Evolutionary conservation across 139 green algal genomes (phyloP).

Genomic region (Chlorella vulgaris): DNA sequence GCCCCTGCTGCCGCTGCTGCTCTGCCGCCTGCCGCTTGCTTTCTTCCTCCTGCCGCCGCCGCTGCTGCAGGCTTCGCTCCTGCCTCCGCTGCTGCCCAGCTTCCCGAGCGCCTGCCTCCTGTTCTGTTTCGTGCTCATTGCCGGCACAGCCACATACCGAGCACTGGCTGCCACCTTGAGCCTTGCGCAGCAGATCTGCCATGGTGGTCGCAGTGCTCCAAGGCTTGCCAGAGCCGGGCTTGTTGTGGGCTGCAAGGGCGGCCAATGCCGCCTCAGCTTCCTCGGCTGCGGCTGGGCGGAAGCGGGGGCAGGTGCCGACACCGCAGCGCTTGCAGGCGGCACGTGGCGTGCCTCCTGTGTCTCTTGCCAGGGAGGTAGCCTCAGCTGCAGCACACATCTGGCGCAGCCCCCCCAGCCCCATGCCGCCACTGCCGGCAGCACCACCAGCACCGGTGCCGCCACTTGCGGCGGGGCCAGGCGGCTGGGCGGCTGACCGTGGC

Average conservation of each 20-base stretch:
- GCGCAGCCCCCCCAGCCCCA: constrained; percentile 2
- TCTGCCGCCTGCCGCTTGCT: not conserved
- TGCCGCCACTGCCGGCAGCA: not conserved
- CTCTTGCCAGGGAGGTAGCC: not conserved
- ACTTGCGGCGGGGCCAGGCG: not conserved
- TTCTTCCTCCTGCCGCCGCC: not conserved
- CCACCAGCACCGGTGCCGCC: not conserved
- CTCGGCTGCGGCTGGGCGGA: not conserved
- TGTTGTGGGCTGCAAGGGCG: too few species aligned
- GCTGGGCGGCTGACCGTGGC: not conserved
- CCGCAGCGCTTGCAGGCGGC: constrained; percentile 30
- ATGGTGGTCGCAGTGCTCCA: not conserved
- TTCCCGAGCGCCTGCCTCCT: not conserved
- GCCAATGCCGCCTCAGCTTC: not conserved
- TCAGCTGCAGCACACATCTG: not conserved
- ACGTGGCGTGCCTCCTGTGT: not conserved
- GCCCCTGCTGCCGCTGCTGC: not conserved
- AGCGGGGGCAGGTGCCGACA: not conserved
- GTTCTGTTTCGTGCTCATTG: constrained; percentile 5
- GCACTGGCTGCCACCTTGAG: not conserved
- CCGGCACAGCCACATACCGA: constrained; percentile 14
- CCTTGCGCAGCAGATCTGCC: not conserved
- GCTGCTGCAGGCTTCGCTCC: not conserved
- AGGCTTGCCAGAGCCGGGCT: not conserved
- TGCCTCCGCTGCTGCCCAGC: not conserved